Percentiles rank a stretch among this genome's conserved stretches.
phyloP scores from a whole-genome alignment of 2,329 filamentous ascomycete genomes.

The Neonectria coccinea region DNA sequence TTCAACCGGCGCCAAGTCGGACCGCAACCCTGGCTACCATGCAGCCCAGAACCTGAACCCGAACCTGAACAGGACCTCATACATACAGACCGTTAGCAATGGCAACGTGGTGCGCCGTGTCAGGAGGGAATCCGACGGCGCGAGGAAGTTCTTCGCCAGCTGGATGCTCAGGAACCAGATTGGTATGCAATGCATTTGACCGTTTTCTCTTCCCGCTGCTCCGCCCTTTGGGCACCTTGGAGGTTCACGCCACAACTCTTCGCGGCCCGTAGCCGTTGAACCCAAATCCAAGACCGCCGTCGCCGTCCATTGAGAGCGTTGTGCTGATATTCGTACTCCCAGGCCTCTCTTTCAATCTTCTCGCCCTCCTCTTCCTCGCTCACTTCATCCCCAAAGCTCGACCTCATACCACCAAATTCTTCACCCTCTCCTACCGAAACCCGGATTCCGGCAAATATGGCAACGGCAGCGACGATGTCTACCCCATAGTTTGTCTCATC shows the following conservation, averaged over 20 bases:
- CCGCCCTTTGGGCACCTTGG: neutral
- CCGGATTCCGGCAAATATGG: constrained; percentile 74
- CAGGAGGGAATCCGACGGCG: constrained; percentile 11
- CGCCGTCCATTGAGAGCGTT: neutral
- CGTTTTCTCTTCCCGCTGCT: neutral
- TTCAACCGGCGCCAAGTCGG: constrained; percentile 11
- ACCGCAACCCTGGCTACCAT: neutral
- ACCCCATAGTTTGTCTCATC: constrained; percentile 82
- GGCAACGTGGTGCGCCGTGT: constrained; percentile 12
- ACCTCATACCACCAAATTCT: constrained; percentile 82
- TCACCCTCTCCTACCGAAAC: constrained; percentile 85
- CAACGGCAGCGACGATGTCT: constrained; percentile 81
- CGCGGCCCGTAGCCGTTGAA: neutral
- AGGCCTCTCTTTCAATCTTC: constrained; percentile 84
- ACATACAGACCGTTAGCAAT: constrained; percentile 15
- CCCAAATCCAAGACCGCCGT: neutral
- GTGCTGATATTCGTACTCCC: neutral
- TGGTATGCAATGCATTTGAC: constrained; percentile 5
- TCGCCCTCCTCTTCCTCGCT: constrained; percentile 82
- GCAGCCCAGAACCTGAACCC: neutral
- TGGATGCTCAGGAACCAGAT: constrained; percentile 26
- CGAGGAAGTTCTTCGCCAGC: constrained; percentile 5
- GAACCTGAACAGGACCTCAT: constrained; percentile 5
- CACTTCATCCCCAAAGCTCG: constrained; percentile 86
- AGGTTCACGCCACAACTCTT: neutral